These are phyloP conservation scores for Microcyclospora pomicola DNA, from an alignment of 2,329 filamentous ascomycete species.

Conservation along the genomic window DNA sequence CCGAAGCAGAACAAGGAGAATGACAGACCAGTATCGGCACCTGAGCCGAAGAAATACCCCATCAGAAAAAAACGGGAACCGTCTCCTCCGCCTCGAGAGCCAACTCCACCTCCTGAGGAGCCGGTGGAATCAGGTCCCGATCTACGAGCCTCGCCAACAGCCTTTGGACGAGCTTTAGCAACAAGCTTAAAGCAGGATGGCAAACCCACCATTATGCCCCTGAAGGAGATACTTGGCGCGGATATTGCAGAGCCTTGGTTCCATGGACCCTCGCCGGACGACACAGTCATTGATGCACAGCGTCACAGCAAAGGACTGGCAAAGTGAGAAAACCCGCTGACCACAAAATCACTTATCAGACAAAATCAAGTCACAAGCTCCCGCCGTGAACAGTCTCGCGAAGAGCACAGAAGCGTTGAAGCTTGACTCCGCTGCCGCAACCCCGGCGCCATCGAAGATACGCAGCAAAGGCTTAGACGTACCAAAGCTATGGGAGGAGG, in stretches of 20 bases:
- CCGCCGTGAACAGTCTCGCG: conserved; percentile 10
- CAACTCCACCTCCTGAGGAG: conserved; percentile 16
- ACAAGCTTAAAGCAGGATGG: conserved; percentile 1
- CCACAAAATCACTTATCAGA: background rate
- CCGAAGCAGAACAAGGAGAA: conserved; percentile 16
- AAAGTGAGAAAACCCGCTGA: conserved; percentile 12
- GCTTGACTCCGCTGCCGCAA: conserved; percentile 9
- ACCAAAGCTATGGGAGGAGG: conserved; percentile 16
- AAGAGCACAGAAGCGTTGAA: conserved; percentile 20
- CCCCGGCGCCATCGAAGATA: conserved; percentile 25
- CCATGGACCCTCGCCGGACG: conserved; percentile 21
- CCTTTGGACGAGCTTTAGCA: conserved; percentile 17
- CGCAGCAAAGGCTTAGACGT: conserved; percentile 75
- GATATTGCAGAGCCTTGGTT: conserved; percentile 11
- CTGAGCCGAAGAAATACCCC: conserved; percentile 49
- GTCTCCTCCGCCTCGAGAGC: conserved; percentile 16
- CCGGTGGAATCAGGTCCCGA: conserved; percentile 15
- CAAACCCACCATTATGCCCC: conserved; percentile 6
- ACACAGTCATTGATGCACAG: conserved; percentile 17
- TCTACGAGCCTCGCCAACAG: conserved; percentile 17
- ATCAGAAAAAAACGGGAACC: conserved; percentile 17
- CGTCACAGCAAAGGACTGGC: conserved; percentile 19
- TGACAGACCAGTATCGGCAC: conserved; percentile 30
- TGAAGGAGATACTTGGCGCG: conserved; percentile 16
- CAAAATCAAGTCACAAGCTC: no score